Base-by-base conservation (phyloP, 257 asterid genomes). In the Solanum tarapatanum region DNA sequence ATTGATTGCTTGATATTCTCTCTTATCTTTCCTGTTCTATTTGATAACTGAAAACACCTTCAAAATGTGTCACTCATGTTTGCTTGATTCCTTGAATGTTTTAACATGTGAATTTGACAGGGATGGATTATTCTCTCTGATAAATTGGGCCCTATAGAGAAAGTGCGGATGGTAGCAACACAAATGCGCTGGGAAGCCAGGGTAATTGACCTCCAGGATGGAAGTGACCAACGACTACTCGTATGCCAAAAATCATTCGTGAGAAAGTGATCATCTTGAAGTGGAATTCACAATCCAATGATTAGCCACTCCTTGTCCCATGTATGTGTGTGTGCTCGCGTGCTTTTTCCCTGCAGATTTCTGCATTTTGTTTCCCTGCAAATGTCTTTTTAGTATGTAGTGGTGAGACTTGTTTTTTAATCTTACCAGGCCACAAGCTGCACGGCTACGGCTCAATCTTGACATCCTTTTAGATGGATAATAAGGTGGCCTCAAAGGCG, bases 171-270 rank as follows among this genome's bases (percentile, higher is more conserved):
- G 73, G 88, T 95, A 0, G 98, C 95, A 32, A 92, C 94, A 48
- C 97, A 91, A 90, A 92, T 96, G 37, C 95, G 93, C 45, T 96
- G 99, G 99, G 99, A 96, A 89, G 96, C 98, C 83, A 94, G 99
- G n/a, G 96, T 95, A 79, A 92, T 96, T 37, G 96, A 95, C 86
- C 96, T 94, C 83, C 95, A 93, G 89, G 92, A 94, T 64, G 99
- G 99, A 88, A 96, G 96, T 75, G 98, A 96, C 88, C 95, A 93
- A 90, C 94, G 99, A 80, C 86, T 95, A 85, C 95, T 96, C 26
- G 91, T 95, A 41, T 94, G 98, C 93, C 99, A 96, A 91, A 96
- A 96, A 89, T 98, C 96, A 73, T 96, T 94, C 74, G 74, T 92
- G 89, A 92, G 96, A 88, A 96, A 95, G 92, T 96, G 96, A 96